Percentiles rank a stretch among this genome's conserved stretches.
These are phyloP conservation scores for Piloderma croceum DNA, from an alignment of 768 basidiomycete genomes.

Conservation along the genomic window DNA sequence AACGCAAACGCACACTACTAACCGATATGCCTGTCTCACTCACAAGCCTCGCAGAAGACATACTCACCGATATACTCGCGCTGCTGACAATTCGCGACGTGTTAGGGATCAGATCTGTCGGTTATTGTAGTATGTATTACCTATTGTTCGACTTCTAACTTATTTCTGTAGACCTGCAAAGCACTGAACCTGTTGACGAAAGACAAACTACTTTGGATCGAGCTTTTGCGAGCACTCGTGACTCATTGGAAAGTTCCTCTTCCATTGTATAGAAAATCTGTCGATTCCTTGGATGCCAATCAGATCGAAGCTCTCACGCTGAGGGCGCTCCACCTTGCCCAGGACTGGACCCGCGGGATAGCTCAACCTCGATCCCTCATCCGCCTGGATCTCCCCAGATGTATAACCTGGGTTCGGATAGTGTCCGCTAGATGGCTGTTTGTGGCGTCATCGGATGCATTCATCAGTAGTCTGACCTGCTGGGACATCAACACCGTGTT, in stretches of 20 bases:
- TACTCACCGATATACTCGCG: too few relatives aligned
- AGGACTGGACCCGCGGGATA: background rate
- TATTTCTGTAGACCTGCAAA: background rate
- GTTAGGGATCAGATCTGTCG: too few relatives aligned
- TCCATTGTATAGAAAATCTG: background rate
- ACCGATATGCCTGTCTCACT: too few relatives aligned
- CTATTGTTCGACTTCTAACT: too few relatives aligned
- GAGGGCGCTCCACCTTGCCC: background rate
- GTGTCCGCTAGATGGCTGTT: constrained; percentile 3
- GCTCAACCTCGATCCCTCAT: background rate
- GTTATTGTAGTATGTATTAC: too few relatives aligned
- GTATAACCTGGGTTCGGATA: constrained; percentile 13
- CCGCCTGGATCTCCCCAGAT: constrained; percentile 3
- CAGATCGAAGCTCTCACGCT: background rate
- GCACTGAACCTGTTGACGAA: background rate
- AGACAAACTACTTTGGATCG: background rate
- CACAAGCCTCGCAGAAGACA: too few relatives aligned
- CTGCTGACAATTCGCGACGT: too few relatives aligned
- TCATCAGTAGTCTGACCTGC: constrained; percentile 8
- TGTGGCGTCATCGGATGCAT: constrained; percentile 8
- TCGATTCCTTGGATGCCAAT: background rate
- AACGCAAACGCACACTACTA: too few relatives aligned
- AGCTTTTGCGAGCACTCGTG: background rate
- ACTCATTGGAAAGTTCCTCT: background rate
- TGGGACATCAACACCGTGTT: too few relatives aligned